phyloP scores from a whole-genome alignment of 2,329 filamentous ascomycete genomes.

The Colletotrichum euphorbiae region DNA sequence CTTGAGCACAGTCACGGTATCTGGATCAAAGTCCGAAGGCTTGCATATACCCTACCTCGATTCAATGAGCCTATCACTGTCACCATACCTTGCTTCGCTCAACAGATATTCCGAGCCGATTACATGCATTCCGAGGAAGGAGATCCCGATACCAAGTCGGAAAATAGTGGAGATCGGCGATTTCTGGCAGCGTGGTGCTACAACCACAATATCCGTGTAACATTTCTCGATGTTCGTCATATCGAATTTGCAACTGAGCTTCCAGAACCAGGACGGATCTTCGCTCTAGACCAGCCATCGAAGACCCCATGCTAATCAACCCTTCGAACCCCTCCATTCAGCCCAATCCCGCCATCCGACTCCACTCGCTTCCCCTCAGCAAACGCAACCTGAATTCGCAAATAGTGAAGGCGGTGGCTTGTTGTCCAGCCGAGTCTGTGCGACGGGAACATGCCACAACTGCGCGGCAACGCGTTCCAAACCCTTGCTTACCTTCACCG shows the following conservation, averaged over 20 bases:
- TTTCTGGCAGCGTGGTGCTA: not conserved
- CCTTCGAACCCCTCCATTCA: slow-evolving; percentile 25
- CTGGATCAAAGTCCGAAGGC: slow-evolving; percentile 4
- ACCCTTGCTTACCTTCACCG: slow-evolving; percentile 35
- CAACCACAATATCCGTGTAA: not conserved
- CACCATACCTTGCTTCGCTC: not conserved
- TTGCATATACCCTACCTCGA: slow-evolving; percentile 6
- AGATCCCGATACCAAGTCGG: not conserved
- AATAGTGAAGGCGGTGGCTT: slow-evolving; percentile 31
- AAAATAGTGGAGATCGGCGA: not conserved
- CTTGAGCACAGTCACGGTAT: not conserved
- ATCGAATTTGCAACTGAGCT: slow-evolving; percentile 8
- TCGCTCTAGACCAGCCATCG: slow-evolving; percentile 18
- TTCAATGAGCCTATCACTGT: not conserved
- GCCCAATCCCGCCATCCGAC: slow-evolving; percentile 21
- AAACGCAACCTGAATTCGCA: slow-evolving; percentile 29
- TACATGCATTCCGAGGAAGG: not conserved
- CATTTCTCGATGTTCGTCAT: not conserved
- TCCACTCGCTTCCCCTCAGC: slow-evolving; percentile 24
- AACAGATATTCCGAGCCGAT: not conserved
- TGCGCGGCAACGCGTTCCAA: slow-evolving; percentile 29
- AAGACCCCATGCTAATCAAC: slow-evolving; percentile 1
- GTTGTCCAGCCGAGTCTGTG: slow-evolving; percentile 32
- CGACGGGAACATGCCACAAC: slow-evolving; percentile 34
- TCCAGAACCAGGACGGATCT: slow-evolving; percentile 18